Percentiles rank a stretch among this genome's conserved stretches.
phyloP scores from a whole-genome alignment of 23 red algal genomes.

The Cyanidioschyzon merolae region DNA sequence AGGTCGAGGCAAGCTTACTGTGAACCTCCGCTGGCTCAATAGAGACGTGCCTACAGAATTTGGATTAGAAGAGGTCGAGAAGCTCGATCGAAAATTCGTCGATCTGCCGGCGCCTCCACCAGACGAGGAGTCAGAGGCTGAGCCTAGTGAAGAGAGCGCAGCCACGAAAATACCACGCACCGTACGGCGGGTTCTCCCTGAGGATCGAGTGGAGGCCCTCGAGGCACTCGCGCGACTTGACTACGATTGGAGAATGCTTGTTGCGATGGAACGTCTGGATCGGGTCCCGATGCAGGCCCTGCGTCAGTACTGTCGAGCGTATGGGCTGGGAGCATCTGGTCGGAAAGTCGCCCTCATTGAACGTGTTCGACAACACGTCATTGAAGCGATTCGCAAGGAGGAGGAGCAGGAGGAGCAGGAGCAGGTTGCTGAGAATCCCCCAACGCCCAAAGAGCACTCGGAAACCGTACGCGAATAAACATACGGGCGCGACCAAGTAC shows the following conservation, averaged over 20 bases:
- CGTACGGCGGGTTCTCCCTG: neutral
- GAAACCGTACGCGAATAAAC: too few relatives aligned
- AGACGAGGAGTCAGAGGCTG: neutral
- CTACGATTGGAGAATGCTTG: neutral
- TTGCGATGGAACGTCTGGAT: neutral
- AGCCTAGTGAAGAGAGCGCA: neutral
- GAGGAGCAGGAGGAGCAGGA: too few relatives aligned
- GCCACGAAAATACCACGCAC: neutral
- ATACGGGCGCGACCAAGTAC: too few relatives aligned
- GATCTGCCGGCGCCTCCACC: neutral
- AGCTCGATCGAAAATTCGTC: neutral
- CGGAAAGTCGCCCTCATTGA: neutral
- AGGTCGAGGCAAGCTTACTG: neutral
- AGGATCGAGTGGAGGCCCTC: neutral
- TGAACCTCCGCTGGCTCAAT: slow-evolving; percentile 4
- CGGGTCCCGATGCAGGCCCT: slow-evolving; percentile 1
- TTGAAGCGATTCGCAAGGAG: neutral
- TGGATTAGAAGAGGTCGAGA: neutral
- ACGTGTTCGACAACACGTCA: slow-evolving; percentile 2
- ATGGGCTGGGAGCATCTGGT: neutral
- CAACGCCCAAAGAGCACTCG: too few relatives aligned
- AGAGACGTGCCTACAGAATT: neutral
- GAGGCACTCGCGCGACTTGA: neutral
- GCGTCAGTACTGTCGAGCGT: slow-evolving; percentile 13
- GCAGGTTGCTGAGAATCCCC: too few relatives aligned